These are phyloP conservation scores for Exophiala calicioides DNA, from an alignment of 2,329 filamentous ascomycete species.

Conservation along the genomic window DNA sequence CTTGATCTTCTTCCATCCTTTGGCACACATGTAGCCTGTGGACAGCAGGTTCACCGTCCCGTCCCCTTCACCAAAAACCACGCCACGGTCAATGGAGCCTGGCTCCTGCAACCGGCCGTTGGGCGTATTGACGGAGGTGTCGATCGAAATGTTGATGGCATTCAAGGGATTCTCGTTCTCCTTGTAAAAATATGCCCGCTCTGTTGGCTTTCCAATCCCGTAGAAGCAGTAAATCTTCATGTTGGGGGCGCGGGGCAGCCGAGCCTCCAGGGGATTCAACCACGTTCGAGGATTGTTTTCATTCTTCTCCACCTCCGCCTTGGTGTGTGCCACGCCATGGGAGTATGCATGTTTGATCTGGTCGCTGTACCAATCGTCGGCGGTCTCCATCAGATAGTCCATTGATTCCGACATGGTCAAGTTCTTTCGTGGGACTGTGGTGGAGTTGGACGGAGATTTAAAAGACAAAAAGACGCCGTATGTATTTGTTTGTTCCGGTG, in stretches of 20 bases:
- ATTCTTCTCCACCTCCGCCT: constrained; percentile 77
- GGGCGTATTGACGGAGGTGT: constrained; percentile 60
- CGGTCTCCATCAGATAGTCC: constrained; percentile 73
- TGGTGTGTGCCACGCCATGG: constrained; percentile 80
- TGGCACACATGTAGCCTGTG: constrained; percentile 94
- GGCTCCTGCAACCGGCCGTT: constrained; percentile 47
- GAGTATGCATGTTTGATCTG: constrained; percentile 77
- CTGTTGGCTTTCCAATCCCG: constrained; percentile 87
- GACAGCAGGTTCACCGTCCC: constrained; percentile 93
- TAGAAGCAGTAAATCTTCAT: constrained; percentile 98
- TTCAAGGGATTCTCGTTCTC: constrained; percentile 50
- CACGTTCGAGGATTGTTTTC: constrained; percentile 78
- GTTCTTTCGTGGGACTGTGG: constrained; percentile 57
- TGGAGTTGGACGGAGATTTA: constrained; percentile 62
- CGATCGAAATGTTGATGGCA: constrained; percentile 73
- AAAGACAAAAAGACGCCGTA: constrained; percentile 88
- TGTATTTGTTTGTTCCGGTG: constrained; percentile 56
- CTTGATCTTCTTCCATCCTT: constrained; percentile 82
- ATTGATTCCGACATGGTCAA: constrained; percentile 78
- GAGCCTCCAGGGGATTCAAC: constrained; percentile 93
- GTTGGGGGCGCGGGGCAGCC: constrained; percentile 80
- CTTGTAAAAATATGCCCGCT: constrained; percentile 89
- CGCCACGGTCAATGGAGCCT: constrained; percentile 69
- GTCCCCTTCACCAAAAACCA: constrained; percentile 94
- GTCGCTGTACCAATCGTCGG: constrained; percentile 81